Percentiles rank a stretch among this genome's conserved stretches.
These are phyloP conservation scores for Bolboschoenus planiculmis DNA, from an alignment of 176 grass and related monocot species.

Conservation along the genomic window DNA sequence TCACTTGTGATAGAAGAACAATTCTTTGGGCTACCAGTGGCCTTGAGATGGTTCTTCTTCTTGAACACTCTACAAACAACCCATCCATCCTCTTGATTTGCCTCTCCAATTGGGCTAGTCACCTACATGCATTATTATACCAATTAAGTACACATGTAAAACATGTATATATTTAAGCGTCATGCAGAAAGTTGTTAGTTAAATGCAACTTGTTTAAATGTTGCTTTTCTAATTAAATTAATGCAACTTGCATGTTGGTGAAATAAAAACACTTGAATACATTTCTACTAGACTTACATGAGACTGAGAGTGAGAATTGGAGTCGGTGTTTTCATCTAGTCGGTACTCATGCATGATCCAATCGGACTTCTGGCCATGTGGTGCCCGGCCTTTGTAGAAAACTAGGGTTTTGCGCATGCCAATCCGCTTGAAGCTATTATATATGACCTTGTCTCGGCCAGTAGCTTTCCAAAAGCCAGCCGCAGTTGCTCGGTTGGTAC, in stretches of 20 bases:
- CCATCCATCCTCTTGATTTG: slow-evolving; percentile 86
- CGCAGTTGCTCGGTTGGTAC: slow-evolving; percentile 82
- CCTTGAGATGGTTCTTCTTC: slow-evolving; percentile 91
- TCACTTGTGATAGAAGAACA: slow-evolving; percentile 33
- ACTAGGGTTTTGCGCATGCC: slow-evolving; percentile 99
- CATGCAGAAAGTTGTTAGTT: neutral
- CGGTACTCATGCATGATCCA: slow-evolving; percentile 97
- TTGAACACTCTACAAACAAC: slow-evolving; percentile 98
- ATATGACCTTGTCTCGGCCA: slow-evolving; percentile 93
- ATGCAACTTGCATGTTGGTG: slow-evolving; percentile 7
- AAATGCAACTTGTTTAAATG: neutral
- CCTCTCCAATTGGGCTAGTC: slow-evolving; percentile 35
- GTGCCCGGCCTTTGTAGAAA: slow-evolving; percentile 95
- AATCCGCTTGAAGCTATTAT: slow-evolving; percentile 69
- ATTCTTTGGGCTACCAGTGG: slow-evolving; percentile 31
- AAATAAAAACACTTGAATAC: neutral
- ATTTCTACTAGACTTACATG: neutral
- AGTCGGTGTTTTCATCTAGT: slow-evolving; percentile 41
- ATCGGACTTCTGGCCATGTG: slow-evolving; percentile 81
- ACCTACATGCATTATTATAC: slow-evolving; percentile 34
- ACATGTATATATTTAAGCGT: slow-evolving; percentile 50
- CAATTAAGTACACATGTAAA: slow-evolving; percentile 42
- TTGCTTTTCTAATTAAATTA: neutral
- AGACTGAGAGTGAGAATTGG: slow-evolving; percentile 6
- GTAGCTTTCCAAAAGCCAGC: slow-evolving; percentile 98